Evolutionary conservation across 73 alveolate genomes (phyloP).

Genomic region (Paramecium pentaurelia): DNA sequence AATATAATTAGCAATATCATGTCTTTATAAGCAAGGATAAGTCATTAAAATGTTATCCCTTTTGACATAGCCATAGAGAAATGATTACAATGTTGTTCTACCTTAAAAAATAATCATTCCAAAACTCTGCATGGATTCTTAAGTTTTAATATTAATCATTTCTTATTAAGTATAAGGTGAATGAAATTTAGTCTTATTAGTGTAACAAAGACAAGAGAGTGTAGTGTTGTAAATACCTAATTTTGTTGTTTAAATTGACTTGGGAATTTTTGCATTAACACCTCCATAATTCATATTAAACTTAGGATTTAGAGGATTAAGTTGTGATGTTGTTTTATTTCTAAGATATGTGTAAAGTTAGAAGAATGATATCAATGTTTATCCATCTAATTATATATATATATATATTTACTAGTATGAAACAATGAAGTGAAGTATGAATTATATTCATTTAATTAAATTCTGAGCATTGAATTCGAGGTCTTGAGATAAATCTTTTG

Average conservation of each 20-base stretch:
- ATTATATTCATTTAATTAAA: neutral
- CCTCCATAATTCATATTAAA: slow-evolving; percentile 2
- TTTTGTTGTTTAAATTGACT: neutral
- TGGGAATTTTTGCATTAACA: neutral
- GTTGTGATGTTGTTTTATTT: neutral
- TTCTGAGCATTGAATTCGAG: neutral
- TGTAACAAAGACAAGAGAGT: neutral
- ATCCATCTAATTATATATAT: neutral
- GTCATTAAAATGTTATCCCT: neutral
- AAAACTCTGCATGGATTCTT: neutral
- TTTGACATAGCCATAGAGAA: neutral
- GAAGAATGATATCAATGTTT: neutral
- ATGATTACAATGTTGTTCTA: neutral
- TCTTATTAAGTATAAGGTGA: neutral
- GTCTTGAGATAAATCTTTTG: neutral
- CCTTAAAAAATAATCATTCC: neutral
- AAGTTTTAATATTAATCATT: neutral
- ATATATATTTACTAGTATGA: neutral
- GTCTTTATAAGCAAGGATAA: neutral
- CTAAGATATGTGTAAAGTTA: neutral
- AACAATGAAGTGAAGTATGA: neutral
- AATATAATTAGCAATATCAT: neutral
- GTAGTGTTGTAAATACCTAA: neutral
- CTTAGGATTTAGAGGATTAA: neutral
- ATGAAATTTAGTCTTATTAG: neutral